These are phyloP conservation scores for Baorangia bicolor DNA, from an alignment of 768 basidiomycete species.

Conservation along the genomic window DNA sequence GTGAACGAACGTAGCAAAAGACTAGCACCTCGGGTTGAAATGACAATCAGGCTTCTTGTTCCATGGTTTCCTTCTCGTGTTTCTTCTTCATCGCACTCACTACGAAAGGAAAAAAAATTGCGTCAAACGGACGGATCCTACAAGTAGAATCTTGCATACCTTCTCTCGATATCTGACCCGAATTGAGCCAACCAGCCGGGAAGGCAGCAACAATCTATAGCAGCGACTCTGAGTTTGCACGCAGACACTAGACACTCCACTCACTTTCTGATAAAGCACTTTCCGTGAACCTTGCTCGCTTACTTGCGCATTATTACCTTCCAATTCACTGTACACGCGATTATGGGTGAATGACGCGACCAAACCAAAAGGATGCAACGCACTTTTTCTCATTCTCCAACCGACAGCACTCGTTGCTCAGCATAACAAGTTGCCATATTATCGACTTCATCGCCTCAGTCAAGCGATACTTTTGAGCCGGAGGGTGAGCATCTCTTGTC, in stretches of 20 bases:
- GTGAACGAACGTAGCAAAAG: background rate
- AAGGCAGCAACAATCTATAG: constrained; percentile 72
- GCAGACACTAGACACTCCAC: constrained; percentile 2
- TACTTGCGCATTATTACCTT: constrained; percentile 67
- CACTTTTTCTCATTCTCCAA: constrained; percentile 66
- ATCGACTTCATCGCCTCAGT: constrained; percentile 78
- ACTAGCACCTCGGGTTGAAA: background rate
- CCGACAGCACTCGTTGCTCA: constrained; percentile 83
- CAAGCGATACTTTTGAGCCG: constrained; percentile 73
- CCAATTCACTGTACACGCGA: constrained; percentile 44
- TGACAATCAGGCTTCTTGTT: constrained; percentile 43
- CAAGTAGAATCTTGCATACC: constrained; percentile 44
- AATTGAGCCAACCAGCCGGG: constrained; percentile 82
- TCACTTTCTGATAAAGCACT: constrained; percentile 73
- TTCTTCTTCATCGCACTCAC: constrained; percentile 88
- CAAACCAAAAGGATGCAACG: background rate
- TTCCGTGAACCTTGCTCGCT: constrained; percentile 83
- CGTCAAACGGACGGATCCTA: background rate
- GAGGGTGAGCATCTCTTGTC: constrained; percentile 52
- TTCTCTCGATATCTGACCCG: constrained; percentile 84
- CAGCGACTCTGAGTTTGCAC: background rate
- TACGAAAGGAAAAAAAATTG: constrained; percentile 22
- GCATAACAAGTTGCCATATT: constrained; percentile 76
- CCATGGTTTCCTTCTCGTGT: constrained; percentile 69
- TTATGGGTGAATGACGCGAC: background rate